Base-by-base conservation (phyloP, 805 yeast genomes). In the Candida caryicola region DNA sequence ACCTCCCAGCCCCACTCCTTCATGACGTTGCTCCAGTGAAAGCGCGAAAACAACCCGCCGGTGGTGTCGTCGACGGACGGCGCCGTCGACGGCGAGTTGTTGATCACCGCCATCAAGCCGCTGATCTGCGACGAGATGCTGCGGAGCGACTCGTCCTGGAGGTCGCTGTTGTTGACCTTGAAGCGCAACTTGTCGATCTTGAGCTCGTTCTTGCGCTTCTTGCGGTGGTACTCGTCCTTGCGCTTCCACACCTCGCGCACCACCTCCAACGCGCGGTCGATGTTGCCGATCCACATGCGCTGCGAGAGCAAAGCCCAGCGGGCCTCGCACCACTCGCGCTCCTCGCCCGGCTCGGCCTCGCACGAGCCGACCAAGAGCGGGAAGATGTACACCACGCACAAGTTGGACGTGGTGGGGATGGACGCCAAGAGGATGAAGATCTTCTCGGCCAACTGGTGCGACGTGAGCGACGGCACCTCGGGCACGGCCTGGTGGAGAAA, bases 1-100 rank as follows among this genome's bases (percentile, higher is more conserved):
- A 82, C 82, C 52, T 82, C 87, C 85, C 87, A 80, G 1, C 80
- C 79, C 87, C 88, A 81, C 46, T 82, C 86, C 48, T 75, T 73
- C 86, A 82, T 82, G 12, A 82, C 78, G 0, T 76, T 62, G 39
- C 79, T 75, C 88, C 88, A 82, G 55, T 82, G 86, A 5, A 79
- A 59, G 61, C 74, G 67, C 21, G 77, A 69, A 33, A 64, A 62
- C 29, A 78, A 64, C 1, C 74, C 73, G 25, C 64, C 66, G 19
- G 45, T 46, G 14, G 55, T 47, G 23, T 64, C 69, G 10, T 62
- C 64, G 9, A 62, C 45, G 23, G 59, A 57, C n/a, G n/a, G n/a
- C n/a, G n/a, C n/a, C 25, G 55, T 59, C 7, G 50, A 51, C n/a
- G 50, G 52, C 9, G 60, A 57, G 26, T 55, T 64, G 37, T 58